Percentiles rank a stretch among this genome's conserved stretches.
These are phyloP conservation scores for Myriosclerotinia curreyana DNA, from an alignment of 2,329 filamentous ascomycete species.

Conservation along the genomic window DNA sequence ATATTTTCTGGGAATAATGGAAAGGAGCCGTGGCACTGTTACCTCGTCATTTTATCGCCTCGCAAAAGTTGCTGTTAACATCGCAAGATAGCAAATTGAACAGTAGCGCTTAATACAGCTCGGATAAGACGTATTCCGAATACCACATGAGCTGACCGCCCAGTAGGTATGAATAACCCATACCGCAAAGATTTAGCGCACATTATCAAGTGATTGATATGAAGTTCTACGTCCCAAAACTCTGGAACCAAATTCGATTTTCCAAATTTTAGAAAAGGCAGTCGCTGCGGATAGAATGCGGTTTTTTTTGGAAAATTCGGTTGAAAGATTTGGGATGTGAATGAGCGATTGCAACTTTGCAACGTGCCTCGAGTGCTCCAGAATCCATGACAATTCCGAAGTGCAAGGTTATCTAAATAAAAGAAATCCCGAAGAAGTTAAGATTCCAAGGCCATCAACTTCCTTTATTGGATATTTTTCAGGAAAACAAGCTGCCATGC, in stretches of 20 bases:
- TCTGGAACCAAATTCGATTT: neutral
- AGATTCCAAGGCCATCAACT: neutral
- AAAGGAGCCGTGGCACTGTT: too few relatives aligned
- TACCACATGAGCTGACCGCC: neutral
- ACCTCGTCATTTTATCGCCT: neutral
- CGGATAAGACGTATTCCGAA: neutral
- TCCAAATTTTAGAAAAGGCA: neutral
- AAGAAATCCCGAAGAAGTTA: neutral
- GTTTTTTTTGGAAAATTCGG: neutral
- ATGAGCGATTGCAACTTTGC: conserved; percentile 3
- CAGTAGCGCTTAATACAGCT: neutral
- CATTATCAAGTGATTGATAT: neutral
- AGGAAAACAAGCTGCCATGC: neutral
- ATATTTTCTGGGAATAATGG: too few relatives aligned
- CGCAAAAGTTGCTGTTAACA: neutral
- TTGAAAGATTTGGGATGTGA: neutral
- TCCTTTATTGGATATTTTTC: neutral
- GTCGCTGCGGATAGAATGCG: neutral
- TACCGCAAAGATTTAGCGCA: neutral
- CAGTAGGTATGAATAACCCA: neutral
- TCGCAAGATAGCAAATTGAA: neutral
- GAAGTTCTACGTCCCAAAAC: neutral
- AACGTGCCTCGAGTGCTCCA: neutral
- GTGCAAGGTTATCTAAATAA: neutral
- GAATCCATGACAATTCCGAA: neutral